phyloP scores from a whole-genome alignment of 176 grass and related monocot genomes.

The Pontederia paniculata region DNA sequence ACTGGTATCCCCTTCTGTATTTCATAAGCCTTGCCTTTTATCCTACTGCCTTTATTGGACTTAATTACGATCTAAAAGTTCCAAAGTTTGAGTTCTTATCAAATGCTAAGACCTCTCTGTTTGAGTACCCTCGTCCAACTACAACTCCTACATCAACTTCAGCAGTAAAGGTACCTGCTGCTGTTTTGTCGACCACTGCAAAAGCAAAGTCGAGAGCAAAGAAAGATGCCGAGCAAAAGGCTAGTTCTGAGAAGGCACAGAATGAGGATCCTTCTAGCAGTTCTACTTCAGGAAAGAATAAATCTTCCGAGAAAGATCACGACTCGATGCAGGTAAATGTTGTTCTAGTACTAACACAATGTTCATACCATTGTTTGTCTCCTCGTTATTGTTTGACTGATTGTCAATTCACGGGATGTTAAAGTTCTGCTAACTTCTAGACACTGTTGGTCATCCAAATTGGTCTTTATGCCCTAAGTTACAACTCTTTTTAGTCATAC shows the following conservation, averaged over 20 bases:
- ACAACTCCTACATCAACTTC: conserved; percentile 71
- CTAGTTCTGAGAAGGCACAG: conserved; percentile 49
- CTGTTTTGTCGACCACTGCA: conserved; percentile 87
- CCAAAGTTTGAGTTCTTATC: conserved; percentile 97
- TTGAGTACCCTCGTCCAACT: conserved; percentile 78
- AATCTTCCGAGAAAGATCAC: conserved; percentile 62
- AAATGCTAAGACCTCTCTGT: conserved; percentile 76
- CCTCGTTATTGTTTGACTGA: no score
- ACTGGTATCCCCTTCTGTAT: conserved; percentile 95
- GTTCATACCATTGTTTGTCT: no score
- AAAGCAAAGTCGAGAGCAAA: conserved; percentile 93
- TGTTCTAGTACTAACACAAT: not conserved
- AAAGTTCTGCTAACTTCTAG: no score
- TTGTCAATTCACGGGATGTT: no score
- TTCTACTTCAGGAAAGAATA: conserved; percentile 41
- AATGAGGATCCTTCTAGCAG: conserved; percentile 35
- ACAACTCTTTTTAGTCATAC: no score
- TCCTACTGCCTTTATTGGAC: conserved; percentile 77
- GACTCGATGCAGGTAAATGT: conserved; percentile 85
- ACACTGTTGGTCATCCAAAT: no score
- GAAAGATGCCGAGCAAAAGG: conserved; percentile 89
- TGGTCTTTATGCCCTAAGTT: no score
- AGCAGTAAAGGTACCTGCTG: conserved; percentile 64
- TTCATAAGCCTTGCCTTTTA: conserved; percentile 94
- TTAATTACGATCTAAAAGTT: conserved; percentile 90